Percentiles rank a stretch among this genome's conserved stretches.
These are phyloP conservation scores for Neurospora terricola DNA, from an alignment of 495 filamentous ascomycete genomes.

Conservation along the genomic window DNA sequence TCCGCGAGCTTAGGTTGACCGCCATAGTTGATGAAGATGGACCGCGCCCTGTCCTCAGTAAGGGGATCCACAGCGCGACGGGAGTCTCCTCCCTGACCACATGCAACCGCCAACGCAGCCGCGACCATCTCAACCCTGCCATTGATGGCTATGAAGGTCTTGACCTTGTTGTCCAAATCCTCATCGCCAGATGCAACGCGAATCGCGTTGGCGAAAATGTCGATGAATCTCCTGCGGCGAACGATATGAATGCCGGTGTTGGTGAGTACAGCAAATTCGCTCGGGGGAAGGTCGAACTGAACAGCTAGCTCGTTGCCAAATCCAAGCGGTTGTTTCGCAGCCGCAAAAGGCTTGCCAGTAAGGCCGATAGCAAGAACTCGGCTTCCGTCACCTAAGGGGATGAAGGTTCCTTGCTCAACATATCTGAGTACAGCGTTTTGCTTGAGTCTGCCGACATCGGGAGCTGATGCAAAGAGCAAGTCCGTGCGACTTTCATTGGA, in stretches of 20 bases:
- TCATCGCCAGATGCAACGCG: constrained; percentile 63
- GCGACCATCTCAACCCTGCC: constrained; percentile 79
- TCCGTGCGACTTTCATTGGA: constrained; percentile 41
- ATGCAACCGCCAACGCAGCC: constrained; percentile 90
- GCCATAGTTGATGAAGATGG: constrained; percentile 81
- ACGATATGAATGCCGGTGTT: constrained; percentile 80
- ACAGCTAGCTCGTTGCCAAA: constrained; percentile 94
- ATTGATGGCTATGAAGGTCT: constrained; percentile 71
- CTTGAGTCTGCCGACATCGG: constrained; percentile 76
- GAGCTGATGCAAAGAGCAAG: constrained; percentile 70
- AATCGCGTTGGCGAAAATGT: constrained; percentile 80
- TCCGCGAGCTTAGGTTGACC: constrained; percentile 72
- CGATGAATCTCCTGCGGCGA: constrained; percentile 73
- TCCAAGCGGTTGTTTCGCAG: constrained; percentile 57
- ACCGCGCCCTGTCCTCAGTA: constrained; percentile 71
- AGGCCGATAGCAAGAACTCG: constrained; percentile 66
- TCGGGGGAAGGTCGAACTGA: constrained; percentile 73
- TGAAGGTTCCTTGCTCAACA: constrained; percentile 66
- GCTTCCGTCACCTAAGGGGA: constrained; percentile 51
- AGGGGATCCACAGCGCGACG: constrained; percentile 67
- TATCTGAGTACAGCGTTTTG: constrained; percentile 35
- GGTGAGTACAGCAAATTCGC: constrained; percentile 84
- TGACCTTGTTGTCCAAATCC: constrained; percentile 66
- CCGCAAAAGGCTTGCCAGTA: constrained; percentile 58
- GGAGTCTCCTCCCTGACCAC: constrained; percentile 77